A percentile compares a stretch with the other conserved stretches of the same genome.
Conservation (phyloP, 148 eudicot species). For the Fallopia convolvulus region DNA sequence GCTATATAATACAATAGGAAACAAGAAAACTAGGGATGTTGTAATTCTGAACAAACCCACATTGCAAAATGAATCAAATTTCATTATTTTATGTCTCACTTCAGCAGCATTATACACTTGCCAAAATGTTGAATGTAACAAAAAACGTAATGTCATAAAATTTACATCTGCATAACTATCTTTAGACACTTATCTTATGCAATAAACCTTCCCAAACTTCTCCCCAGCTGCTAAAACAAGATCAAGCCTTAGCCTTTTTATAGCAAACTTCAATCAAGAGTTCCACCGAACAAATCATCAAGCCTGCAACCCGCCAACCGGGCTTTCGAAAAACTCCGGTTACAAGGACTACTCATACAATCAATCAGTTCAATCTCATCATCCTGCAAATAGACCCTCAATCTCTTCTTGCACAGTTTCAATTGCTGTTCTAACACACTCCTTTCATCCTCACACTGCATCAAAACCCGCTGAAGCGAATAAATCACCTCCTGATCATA, state of each 20-base stretch:
- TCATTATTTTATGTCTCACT: not conserved
- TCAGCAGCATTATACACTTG: not conserved
- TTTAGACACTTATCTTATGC: not conserved
- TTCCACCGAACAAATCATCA: constrained; percentile 37
- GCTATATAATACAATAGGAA: not conserved
- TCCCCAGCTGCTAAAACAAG: no score
- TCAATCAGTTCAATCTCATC: constrained; percentile 32
- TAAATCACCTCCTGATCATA: constrained; percentile 73
- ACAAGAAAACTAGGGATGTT: not conserved
- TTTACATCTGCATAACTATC: constrained; percentile 5
- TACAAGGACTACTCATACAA: constrained; percentile 24
- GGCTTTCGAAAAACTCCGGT: constrained; percentile 22
- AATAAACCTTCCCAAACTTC: no score
- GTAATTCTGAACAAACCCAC: not conserved
- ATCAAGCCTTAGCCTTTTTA: no score
- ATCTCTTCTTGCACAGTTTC: constrained; percentile 35
- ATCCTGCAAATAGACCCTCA: constrained; percentile 25
- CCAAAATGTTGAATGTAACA: not conserved
- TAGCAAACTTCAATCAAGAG: constrained; percentile 36
- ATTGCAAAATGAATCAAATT: not conserved
- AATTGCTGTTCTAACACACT: constrained; percentile 47
- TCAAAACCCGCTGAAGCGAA: constrained; percentile 62
- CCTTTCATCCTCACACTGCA: constrained; percentile 53
- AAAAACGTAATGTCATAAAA: not conserved
- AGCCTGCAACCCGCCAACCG: constrained; percentile 16